Base-by-base conservation (phyloP, 768 basidiomycete genomes). In the Boletus pseudopeckii region DNA sequence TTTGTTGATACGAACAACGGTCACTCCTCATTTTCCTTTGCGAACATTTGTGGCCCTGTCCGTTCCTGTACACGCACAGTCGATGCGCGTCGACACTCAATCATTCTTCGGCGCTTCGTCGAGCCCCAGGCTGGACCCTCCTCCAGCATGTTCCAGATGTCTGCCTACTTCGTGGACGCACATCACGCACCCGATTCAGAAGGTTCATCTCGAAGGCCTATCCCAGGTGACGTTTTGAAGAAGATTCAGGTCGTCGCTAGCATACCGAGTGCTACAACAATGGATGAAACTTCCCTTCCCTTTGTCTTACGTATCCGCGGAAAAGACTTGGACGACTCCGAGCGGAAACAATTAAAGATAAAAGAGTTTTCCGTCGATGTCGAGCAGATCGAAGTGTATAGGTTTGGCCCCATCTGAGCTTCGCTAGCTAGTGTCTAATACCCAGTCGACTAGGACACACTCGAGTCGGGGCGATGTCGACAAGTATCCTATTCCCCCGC, bases 171-270 rank as follows among this genome's bases (percentile, higher is more conserved):
- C 18, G 75, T 83, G 41, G 77, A 76, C 36, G 68, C 78, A 3
- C 61, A 68, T 40, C 65, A 56, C 30, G 57, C 58, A 39, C 50
- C 62, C 5, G 50, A 55, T n/a, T 37, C 54, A 20, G 52, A 64
- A 22, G 30, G 26, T 20, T 26, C 61, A 53, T 38, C 42, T 30
- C 47, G n/a, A 38, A 48, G n/a, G 41, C 50, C 66, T 36, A 80
- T 88, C 30, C 82, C 84, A 4, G 9, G 66, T 9, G 75, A 82
- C 7, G 58, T 89, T 11, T 63, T 90, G 13, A 77, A 80, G 7
- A 83, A 83, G 55, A 74, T 92, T 20, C 79, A 87, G 52, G 76
- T 90, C 47, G 66, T 87, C 24, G 82, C 80, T 4, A 81, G 83
- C 17, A 75, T 87, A 4, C 87, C 90, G 0, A 76, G 79, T 20